These are phyloP conservation scores for Chytridium lagenaria DNA, from an alignment of 371 early-diverging fungal genomes.

Conservation along the genomic window DNA sequence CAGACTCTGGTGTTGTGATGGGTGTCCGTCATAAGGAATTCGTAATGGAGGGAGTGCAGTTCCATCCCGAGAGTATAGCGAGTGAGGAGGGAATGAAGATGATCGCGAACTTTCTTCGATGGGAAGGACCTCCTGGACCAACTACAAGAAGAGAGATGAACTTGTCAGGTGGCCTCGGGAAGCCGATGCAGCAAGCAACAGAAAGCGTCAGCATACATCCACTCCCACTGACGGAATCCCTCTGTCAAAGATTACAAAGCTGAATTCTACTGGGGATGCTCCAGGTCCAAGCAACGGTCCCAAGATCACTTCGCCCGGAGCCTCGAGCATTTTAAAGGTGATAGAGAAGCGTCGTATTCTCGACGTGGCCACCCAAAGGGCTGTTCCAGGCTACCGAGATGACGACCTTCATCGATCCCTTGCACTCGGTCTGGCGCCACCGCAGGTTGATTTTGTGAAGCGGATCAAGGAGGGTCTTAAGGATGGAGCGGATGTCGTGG, in stretches of 20 bases:
- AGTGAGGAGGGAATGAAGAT: slow-evolving; percentile 87
- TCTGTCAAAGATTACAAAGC: slow-evolving; percentile 42
- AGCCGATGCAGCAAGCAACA: slow-evolving; percentile 3
- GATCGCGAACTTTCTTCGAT: slow-evolving; percentile 85
- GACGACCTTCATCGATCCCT: slow-evolving; percentile 73
- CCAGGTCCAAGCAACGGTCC: not conserved
- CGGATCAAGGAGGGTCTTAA: slow-evolving; percentile 56
- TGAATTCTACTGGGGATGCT: slow-evolving; percentile 46
- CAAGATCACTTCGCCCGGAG: not conserved
- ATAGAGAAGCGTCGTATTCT: slow-evolving; percentile 79
- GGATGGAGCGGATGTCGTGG: slow-evolving; percentile 61
- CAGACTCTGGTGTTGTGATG: slow-evolving; percentile 88
- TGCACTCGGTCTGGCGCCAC: slow-evolving; percentile 75
- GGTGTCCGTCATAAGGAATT: slow-evolving; percentile 89
- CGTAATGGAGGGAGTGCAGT: slow-evolving; percentile 95
- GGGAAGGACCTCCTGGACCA: slow-evolving; percentile 84
- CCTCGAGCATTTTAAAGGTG: slow-evolving; percentile 49
- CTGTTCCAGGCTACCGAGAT: slow-evolving; percentile 75
- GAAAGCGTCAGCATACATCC: slow-evolving; percentile 17
- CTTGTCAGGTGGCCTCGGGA: slow-evolving; percentile 20
- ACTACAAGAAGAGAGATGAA: slow-evolving; percentile 33
- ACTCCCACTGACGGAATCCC: slow-evolving; percentile 40
- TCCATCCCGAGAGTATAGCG: slow-evolving; percentile 95
- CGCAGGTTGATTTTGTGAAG: slow-evolving; percentile 75
- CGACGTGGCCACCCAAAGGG: slow-evolving; percentile 77